Evolutionary conservation across 2,329 filamentous ascomycete species (phyloP).

Genomic region (Beauveria medogensis): DNA sequence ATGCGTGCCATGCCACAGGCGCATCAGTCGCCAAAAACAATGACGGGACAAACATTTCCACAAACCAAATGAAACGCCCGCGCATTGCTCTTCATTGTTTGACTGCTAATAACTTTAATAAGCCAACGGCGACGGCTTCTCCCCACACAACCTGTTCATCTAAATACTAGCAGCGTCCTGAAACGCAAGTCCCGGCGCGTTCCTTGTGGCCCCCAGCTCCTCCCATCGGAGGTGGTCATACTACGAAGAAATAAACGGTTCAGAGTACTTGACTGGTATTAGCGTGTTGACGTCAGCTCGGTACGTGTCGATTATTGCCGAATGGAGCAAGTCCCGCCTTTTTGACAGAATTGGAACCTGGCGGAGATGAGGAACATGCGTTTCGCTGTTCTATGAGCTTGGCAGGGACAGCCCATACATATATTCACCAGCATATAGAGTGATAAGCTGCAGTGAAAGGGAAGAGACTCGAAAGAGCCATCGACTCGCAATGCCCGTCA

Average conservation of each 20-base stretch:
- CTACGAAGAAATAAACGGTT: not conserved
- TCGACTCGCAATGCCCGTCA: no score
- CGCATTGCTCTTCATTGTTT: no score
- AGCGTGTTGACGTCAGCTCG: not conserved
- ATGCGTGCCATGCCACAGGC: not conserved
- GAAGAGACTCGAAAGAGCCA: no score
- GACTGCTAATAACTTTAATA: no score
- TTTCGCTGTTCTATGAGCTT: not conserved
- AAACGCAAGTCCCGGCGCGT: slow-evolving; percentile 2
- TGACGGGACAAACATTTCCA: not conserved
- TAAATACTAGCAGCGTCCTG: slow-evolving; percentile 7
- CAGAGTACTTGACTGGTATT: no score
- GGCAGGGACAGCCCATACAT: not conserved
- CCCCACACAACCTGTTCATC: not conserved
- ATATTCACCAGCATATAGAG: no score
- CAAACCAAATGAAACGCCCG: not conserved
- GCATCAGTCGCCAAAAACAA: not conserved
- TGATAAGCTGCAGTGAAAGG: no score
- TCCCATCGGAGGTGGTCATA: not conserved
- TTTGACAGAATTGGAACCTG: not conserved
- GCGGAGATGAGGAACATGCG: slow-evolving; percentile 1
- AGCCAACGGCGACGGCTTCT: no score
- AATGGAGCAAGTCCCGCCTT: not conserved
- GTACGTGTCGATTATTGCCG: not conserved
- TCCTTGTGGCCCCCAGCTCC: not conserved